Evolutionary conservation across 805 yeast genomes (phyloP), one percentile per base, ranked within the genome.

Genomic region (Yarrowia sp.): DNA sequence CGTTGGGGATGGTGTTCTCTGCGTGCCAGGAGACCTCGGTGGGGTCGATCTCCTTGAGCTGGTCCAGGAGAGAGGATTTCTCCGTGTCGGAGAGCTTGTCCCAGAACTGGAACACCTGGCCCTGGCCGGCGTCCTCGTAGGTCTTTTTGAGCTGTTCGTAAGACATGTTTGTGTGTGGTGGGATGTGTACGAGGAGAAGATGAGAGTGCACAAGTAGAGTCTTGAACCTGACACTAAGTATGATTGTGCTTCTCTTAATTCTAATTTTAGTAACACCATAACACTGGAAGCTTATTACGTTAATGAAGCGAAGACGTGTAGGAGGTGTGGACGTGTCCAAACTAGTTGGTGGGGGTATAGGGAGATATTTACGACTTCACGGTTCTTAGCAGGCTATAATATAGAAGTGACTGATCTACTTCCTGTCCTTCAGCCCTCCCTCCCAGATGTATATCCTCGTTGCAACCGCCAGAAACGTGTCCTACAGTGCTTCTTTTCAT

Each of bases 71-170:
- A 36, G 69, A n/a, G 1, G 66, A 49, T 66, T 73, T 69, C 58
- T 78, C 75, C 3, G 67, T 68, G 8, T 53, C 73, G 36, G 70
- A 47, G 36, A 80, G 77, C 60, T 66, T 24, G 71, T 76, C 78
- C 72, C 74, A 77, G 69, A 78, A 79, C 47, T 72, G 71, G 70
- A 79, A 79, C 9, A 80, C 82, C 42, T 81, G 83, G 67, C 70
- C 79, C 71, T 80, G 83, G 70, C 78, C 78, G 14, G 78, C 79
- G 2, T 69, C 70, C 38, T 75, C 74, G 50, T 76, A 73, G 67
- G 60, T 43, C 67, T 49, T 52, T 20, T 52, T 49, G 40, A 64
- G 60, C 66, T 61, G 55, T 47, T 61, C 66, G 55, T 38, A 61
- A n/a, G 66, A 61, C 66, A 61, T 61, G 43, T 46, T 61, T 42